Percentiles rank a stretch among this genome's conserved stretches.
phyloP scores from a whole-genome alignment of 129 eudicot genomes.

The Centrapalus pauciflorus region DNA sequence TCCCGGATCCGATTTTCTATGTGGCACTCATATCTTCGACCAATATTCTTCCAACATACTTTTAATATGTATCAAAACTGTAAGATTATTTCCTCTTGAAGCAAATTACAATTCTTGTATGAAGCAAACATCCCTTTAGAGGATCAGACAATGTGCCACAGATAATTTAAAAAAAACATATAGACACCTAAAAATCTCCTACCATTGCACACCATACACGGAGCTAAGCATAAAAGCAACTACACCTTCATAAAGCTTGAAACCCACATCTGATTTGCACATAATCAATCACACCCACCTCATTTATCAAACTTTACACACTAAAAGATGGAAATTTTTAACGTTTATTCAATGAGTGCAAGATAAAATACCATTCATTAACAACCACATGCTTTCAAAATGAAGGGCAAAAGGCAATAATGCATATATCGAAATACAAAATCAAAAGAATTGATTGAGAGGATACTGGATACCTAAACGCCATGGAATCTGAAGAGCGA shows the following conservation, averaged over 20 bases:
- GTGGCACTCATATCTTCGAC: too few relatives aligned
- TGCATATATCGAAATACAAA: not conserved
- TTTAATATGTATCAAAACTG: not conserved
- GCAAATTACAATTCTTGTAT: not conserved
- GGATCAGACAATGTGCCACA: not conserved
- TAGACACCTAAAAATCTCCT: too few relatives aligned
- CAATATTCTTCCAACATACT: too few relatives aligned
- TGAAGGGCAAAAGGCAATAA: constrained; percentile 7
- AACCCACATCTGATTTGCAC: not conserved
- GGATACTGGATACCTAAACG: constrained; percentile 56
- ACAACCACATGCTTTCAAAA: too few relatives aligned
- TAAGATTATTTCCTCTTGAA: not conserved
- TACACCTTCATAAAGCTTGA: not conserved
- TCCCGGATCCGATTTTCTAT: too few relatives aligned
- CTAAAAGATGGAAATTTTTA: not conserved
- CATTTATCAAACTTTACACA: constrained; percentile 3
- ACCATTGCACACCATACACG: not conserved
- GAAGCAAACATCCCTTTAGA: not conserved
- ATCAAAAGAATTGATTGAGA: not conserved
- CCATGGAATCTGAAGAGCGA: constrained; percentile 46
- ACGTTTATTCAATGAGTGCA: not conserved
- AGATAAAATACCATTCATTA: not conserved
- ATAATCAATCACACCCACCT: constrained; percentile 8
- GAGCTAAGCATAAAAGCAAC: not conserved
- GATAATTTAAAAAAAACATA: too few relatives aligned